Evolutionary conservation across 306 rosid species (phyloP).

Genomic region (Gastrolobium villosum): DNA sequence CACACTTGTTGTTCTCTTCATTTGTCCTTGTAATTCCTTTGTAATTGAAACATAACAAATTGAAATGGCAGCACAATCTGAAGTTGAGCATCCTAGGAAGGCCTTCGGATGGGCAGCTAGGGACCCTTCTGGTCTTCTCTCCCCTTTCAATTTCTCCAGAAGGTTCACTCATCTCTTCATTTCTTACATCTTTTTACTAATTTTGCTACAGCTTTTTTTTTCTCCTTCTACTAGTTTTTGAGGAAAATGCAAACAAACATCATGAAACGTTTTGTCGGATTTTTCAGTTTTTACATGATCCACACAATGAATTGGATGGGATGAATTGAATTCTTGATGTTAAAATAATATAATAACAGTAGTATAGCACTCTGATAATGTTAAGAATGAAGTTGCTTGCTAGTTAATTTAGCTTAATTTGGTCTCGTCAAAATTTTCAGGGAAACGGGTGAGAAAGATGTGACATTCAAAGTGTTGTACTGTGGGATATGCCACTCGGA

Average conservation of each 20-base stretch:
- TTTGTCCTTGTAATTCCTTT: background rate
- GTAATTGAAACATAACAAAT: background rate
- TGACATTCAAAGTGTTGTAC: constrained; percentile 57
- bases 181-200: background rate
- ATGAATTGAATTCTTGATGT: no score
- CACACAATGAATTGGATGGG: background rate
- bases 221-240: background rate
- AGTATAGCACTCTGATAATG: no score
- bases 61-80: constrained; percentile 32
- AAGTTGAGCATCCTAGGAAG: constrained; percentile 51
- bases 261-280: background rate
- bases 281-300: background rate
- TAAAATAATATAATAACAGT: no score
- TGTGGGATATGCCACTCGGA: constrained; percentile 73
- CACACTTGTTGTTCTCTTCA: background rate
- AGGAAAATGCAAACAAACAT: background rate
- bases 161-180: constrained; percentile 33
- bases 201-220: background rate
- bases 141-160: constrained; percentile 60
- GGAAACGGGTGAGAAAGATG: constrained; percentile 56
- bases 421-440: constrained; percentile 19
- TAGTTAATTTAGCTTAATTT: background rate
- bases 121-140: constrained; percentile 53
- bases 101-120: constrained; percentile 61
- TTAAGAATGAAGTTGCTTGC: background rate